phyloP scores from a whole-genome alignment of 805 yeast species.

The Nakazawaea wyomingensis region DNA sequence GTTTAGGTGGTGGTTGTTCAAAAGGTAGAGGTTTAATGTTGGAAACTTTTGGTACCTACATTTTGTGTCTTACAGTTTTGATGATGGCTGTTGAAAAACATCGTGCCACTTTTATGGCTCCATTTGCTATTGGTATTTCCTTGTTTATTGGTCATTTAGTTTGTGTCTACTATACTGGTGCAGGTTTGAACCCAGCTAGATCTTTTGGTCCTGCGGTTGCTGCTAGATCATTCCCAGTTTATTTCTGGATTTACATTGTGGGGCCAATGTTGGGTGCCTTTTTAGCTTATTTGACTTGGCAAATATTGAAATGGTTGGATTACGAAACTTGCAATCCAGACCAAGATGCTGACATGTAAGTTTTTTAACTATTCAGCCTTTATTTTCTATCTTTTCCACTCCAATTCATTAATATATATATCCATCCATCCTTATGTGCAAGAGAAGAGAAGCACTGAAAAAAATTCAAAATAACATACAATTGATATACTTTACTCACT shows the following conservation, averaged over 20 bases:
- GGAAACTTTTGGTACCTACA: constrained; percentile 75
- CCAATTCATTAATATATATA: too few species aligned
- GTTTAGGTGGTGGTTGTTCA: constrained; percentile 67
- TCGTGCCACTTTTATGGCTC: constrained; percentile 71
- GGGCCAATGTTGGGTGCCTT: constrained; percentile 76
- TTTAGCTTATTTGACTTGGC: constrained; percentile 64
- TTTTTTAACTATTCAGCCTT: too few species aligned
- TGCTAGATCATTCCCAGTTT: constrained; percentile 63
- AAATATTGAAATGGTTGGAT: constrained; percentile 56
- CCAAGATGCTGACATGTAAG: constrained; percentile 52
- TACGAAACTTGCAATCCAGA: constrained; percentile 69
- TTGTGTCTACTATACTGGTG: constrained; percentile 81
- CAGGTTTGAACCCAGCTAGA: constrained; percentile 91
- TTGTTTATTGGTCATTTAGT: constrained; percentile 78
- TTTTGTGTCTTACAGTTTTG: constrained; percentile 70
- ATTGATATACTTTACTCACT: too few species aligned
- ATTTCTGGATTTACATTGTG: constrained; percentile 92
- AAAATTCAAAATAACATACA: too few species aligned
- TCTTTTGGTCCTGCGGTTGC: constrained; percentile 81
- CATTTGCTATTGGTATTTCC: constrained; percentile 77
- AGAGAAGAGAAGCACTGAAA: too few species aligned
- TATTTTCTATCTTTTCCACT: too few species aligned
- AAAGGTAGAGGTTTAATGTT: constrained; percentile 71
- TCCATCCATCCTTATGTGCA: too few species aligned
- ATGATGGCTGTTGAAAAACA: constrained; percentile 83